A percentile compares a stretch with the other conserved stretches of the same genome.
These are phyloP conservation scores for Quercus rubra DNA, from an alignment of 306 rosid species.

Conservation along the genomic window DNA sequence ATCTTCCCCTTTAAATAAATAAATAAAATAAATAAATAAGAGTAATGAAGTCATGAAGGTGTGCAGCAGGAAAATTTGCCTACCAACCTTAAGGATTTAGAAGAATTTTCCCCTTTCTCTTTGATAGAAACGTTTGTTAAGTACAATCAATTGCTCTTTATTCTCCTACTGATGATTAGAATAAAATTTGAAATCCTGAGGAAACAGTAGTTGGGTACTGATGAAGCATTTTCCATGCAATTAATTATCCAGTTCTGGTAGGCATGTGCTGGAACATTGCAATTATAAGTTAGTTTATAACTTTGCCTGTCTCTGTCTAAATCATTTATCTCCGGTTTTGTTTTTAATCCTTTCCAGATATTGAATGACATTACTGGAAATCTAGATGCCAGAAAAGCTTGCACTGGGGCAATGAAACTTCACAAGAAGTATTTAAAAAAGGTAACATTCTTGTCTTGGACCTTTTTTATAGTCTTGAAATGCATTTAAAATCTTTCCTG, in stretches of 20 bases:
- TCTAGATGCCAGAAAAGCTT: conserved; percentile 94
- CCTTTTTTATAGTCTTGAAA: background rate
- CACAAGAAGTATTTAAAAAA: conserved; percentile 88
- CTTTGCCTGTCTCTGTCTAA: background rate
- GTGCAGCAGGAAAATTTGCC: background rate
- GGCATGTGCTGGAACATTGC: background rate
- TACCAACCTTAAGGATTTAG: background rate
- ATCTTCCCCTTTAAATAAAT: background rate
- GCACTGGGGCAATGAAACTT: conserved; percentile 94
- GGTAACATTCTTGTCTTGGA: conserved; percentile 42
- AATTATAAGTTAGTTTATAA: background rate
- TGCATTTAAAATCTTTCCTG: background rate
- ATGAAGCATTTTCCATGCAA: background rate
- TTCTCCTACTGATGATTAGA: background rate
- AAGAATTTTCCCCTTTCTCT: background rate
- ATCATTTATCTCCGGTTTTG: background rate
- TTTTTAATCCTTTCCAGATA: conserved; percentile 51
- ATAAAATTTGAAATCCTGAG: background rate
- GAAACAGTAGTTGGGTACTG: background rate
- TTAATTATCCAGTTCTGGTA: background rate
- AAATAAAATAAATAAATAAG: background rate
- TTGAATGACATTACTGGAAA: conserved; percentile 90
- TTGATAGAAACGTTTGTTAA: background rate
- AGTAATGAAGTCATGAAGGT: background rate
- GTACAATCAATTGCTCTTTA: background rate